A percentile compares a stretch with the other conserved stretches of the same genome.
phyloP scores from a whole-genome alignment of 176 grass and related monocot genomes.

The Coix lacrymajobi region DNA sequence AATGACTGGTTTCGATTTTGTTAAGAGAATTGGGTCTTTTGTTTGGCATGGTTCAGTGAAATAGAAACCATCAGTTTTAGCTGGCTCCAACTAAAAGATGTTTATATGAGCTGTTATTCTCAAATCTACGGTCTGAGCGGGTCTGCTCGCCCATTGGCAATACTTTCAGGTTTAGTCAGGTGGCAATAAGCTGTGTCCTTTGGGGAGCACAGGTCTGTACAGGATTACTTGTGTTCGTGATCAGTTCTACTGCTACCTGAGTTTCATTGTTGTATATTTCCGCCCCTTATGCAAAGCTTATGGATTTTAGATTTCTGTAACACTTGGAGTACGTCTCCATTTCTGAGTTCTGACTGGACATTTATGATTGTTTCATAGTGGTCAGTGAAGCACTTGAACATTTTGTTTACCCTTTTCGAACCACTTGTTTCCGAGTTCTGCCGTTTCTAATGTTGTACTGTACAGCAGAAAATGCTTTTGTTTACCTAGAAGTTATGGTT shows the following conservation, averaged over 20 bases:
- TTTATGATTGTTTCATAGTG: constrained; percentile 22
- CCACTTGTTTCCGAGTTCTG: no score
- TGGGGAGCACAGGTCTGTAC: constrained; percentile 45
- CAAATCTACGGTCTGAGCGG: constrained; percentile 16
- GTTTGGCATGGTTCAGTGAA: constrained; percentile 31
- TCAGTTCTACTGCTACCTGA: neutral
- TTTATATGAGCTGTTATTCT: constrained; percentile 34
- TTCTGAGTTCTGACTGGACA: neutral
- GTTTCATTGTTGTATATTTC: constrained; percentile 48
- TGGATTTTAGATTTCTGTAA: constrained; percentile 29
- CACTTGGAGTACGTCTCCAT: constrained; percentile 14
- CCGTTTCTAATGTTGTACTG: no score
- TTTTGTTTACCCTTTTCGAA: no score
- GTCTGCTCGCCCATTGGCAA: neutral
- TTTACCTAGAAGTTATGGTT: no score
- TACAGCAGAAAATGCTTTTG: no score
- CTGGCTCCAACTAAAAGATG: neutral
- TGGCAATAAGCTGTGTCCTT: constrained; percentile 38
- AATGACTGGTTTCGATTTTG: constrained; percentile 12
- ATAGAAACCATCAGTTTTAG: constrained; percentile 9
- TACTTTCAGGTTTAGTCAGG: constrained; percentile 27
- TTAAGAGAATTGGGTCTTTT: neutral
- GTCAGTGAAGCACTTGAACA: neutral
- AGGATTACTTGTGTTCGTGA: constrained; percentile 29
- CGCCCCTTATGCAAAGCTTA: neutral